phyloP scores from a whole-genome alignment of 352 stramenopile species.

The Globisporangium ultimum region DNA sequence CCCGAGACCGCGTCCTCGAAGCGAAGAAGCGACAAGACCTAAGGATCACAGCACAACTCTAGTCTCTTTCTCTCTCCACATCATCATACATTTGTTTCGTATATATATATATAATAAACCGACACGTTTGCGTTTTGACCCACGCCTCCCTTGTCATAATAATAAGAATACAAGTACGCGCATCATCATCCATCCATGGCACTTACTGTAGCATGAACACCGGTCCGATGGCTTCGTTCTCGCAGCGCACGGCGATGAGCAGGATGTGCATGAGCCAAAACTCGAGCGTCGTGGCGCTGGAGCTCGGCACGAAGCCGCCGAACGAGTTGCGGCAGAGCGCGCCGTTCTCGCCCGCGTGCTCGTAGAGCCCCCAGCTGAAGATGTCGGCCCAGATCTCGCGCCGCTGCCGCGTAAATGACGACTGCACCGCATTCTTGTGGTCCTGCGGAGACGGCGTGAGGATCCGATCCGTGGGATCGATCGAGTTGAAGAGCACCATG shows the following conservation, averaged over 20 bases:
- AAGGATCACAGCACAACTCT: too few relatives aligned
- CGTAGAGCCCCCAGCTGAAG: conserved; percentile 67
- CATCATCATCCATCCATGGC: too few relatives aligned
- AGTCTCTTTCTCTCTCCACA: too few relatives aligned
- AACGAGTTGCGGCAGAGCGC: conserved; percentile 62
- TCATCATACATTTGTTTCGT: too few relatives aligned
- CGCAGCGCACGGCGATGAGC: conserved; percentile 61
- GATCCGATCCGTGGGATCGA: conserved; percentile 35
- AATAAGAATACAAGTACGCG: too few relatives aligned
- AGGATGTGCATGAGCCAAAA: conserved; percentile 75
- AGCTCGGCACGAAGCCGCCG: conserved; percentile 47
- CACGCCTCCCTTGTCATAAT: too few relatives aligned
- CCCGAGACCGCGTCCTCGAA: conserved; percentile 58
- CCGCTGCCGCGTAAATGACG: conserved; percentile 18
- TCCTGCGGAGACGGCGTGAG: neutral
- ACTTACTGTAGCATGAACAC: conserved; percentile 37
- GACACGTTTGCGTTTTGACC: too few relatives aligned
- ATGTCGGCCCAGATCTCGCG: conserved; percentile 52
- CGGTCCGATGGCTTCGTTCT: conserved; percentile 54
- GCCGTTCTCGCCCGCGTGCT: conserved; percentile 25
- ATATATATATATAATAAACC: too few relatives aligned
- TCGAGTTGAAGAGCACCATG: conserved; percentile 60
- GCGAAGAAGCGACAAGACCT: conserved; percentile 43
- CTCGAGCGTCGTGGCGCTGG: conserved; percentile 39
- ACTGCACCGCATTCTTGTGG: neutral